Evolutionary conservation across 1,139 yeast genomes (phyloP), one percentile per base, ranked within the genome.

Genomic region (Tardiomyces blankii): DNA sequence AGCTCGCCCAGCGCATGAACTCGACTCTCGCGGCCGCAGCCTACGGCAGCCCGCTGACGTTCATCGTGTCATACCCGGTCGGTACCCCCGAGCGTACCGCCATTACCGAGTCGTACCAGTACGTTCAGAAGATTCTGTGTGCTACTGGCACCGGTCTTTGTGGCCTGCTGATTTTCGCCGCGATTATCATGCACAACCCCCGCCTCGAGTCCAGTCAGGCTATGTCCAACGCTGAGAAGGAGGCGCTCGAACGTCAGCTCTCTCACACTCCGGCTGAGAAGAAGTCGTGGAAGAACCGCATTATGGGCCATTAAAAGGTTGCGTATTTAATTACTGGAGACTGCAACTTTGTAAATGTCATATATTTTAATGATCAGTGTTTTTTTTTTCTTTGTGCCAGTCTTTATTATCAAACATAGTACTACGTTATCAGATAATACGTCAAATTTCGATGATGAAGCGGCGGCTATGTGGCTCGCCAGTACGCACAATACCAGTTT

Each of bases 51-150:
- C 87, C 87, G 16, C 70, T 72, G 48, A 57, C 65, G 0, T 79
- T 76, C 53, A 67, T 74, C 43, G 48, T 55, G 1, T 56, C 60
- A 2, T 68, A 79, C 55, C 60, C 75, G 1, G 78, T 84, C 83
- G 85, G 78, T 1, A 65, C 81, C 1, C 74, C 80, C 11, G 76
- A 73, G 51, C 74, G 88, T 63, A 55, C 62, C 5, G 79, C 75
- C 1, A 67, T 79, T 45, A 82, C 78, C 6, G 64, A 61, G 41
- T 75, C 85, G 2, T 82, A 82, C 61, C 73, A 73, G 48, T 65
- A 77, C 48, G 73, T 80, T 42, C 89, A 82, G 63, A 30, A 13
- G 35, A 30, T 30, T 30, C 35, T 30, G 35, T 30, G 35, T 9
- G 35, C 35, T 30, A 14, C 16, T 30, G 35, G 35, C 11, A 30